These are phyloP conservation scores for Eucommia ulmoides DNA, from an alignment of 257 asterid genomes.

Conservation along the genomic window DNA sequence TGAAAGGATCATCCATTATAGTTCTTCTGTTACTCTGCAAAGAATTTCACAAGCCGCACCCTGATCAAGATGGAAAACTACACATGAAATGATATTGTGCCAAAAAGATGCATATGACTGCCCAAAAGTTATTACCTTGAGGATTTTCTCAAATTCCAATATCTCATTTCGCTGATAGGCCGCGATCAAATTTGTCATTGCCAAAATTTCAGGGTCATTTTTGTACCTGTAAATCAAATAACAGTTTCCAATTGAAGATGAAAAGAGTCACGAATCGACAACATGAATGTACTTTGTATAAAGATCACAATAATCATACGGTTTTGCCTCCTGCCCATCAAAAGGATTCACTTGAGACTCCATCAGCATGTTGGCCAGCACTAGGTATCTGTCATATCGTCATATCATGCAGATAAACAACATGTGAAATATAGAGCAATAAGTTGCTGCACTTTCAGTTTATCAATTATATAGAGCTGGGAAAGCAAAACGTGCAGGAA, in stretches of 20 bases:
- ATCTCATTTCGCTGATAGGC: slow-evolving; percentile 97
- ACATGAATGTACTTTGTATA: not conserved
- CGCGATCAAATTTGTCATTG: slow-evolving; percentile 93
- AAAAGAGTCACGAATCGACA: no score
- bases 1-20: slow-evolving; percentile 96
- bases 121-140: no score
- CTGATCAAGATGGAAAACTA: not conserved
- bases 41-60: slow-evolving; percentile 6
- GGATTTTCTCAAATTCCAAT: slow-evolving; percentile 89
- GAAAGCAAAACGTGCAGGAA: no score
- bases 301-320: slow-evolving; percentile 35
- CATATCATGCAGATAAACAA: no score
- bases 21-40: slow-evolving; percentile 92
- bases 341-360: slow-evolving; percentile 96
- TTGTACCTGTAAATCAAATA: slow-evolving; percentile 43
- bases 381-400: slow-evolving; percentile 86
- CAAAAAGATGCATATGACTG: no score
- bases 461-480: no score
- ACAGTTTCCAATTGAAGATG: no score
- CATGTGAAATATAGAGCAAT: no score
- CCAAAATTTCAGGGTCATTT: slow-evolving; percentile 92
- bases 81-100: not conserved
- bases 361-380: slow-evolving; percentile 98
- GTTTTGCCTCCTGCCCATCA: slow-evolving; percentile 99
- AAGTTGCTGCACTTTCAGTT: no score